Evolutionary conservation across 73 alveolate genomes (phyloP).

Genomic region (Paramecium primaurelia): DNA sequence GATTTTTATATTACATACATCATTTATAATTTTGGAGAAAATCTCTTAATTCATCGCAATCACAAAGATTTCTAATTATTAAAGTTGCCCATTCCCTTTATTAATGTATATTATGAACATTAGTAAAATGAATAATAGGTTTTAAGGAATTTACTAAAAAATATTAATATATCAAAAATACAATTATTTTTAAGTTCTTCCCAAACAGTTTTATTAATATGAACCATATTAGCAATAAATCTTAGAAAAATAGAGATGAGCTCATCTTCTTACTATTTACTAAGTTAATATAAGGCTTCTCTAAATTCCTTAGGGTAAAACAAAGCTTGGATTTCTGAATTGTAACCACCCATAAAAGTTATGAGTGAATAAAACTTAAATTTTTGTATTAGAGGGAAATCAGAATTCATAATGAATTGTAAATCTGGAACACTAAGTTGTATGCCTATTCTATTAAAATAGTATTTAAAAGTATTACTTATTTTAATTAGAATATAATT

Average conservation of each 20-base stretch:
- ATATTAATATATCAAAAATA: neutral
- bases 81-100: neutral
- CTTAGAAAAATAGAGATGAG: neutral
- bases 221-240: neutral
- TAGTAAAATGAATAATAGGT: neutral
- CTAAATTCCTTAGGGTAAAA: neutral
- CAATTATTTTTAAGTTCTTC: neutral
- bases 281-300: neutral
- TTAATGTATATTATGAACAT: neutral
- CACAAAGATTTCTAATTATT: neutral
- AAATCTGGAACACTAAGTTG: neutral
- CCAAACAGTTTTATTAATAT: neutral
- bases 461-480: neutral
- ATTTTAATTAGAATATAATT: neutral
- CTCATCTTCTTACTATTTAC: neutral
- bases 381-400: neutral
- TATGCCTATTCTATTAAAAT: neutral
- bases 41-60: neutral
- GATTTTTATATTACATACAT: neutral
- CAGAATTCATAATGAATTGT: neutral
- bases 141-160: neutral
- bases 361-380: neutral
- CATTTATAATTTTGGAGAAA: neutral
- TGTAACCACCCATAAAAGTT: neutral
- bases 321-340: neutral